Evolutionary conservation across 2,329 filamentous ascomycete species (phyloP), one percentile per base, ranked within the genome.

Genomic region (Seiridium cupressi): DNA sequence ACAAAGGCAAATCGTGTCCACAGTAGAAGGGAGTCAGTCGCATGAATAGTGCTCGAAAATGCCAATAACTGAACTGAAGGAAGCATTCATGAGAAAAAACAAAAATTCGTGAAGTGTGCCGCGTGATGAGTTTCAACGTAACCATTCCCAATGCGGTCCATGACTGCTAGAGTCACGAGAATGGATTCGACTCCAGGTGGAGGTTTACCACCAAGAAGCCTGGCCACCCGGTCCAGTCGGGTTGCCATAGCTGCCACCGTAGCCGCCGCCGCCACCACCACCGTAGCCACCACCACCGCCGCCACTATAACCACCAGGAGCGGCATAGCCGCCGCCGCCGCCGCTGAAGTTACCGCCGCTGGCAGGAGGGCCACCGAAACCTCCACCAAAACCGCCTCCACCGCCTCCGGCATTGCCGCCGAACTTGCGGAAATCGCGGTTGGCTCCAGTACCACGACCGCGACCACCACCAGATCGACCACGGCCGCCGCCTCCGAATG

Each of bases 361-460:
- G 61, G 73, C 76, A 44, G 74, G 73, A 60, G 76, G 76, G 59
- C 78, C 77, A 58, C 71, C 73, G 59, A 72, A 74, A 60, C 74
- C 76, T 63, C 80, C 77, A 4, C 66, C 64, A 51, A 61, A 65
- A 61, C 78, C 76, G 59, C 75, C 74, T 57, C 76, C 77, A 57
- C 79, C 77, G 61, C 77, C 76, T 61, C 75, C 74, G 60, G 76
- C 78, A 61, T 83, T 81, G 46, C 85, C 88, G 60, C 86, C 88
- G 63, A 85, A 86, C 77, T 93, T 93, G 79, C 95, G 92, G 83
- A 95, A 92, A 76, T 98, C 95, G 73, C 93, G 93, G 77, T 89
- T 96, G 69, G 89, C 81, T 72, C 77, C 77, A 69, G 83, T 81
- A 68, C 90, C 89, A 73, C 90, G 87, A 62, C 90, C 89, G 72